Percentiles rank a stretch among this genome's conserved stretches.
phyloP scores from a whole-genome alignment of 2,329 filamentous ascomycete genomes.

The Ophiostoma sp. region DNA sequence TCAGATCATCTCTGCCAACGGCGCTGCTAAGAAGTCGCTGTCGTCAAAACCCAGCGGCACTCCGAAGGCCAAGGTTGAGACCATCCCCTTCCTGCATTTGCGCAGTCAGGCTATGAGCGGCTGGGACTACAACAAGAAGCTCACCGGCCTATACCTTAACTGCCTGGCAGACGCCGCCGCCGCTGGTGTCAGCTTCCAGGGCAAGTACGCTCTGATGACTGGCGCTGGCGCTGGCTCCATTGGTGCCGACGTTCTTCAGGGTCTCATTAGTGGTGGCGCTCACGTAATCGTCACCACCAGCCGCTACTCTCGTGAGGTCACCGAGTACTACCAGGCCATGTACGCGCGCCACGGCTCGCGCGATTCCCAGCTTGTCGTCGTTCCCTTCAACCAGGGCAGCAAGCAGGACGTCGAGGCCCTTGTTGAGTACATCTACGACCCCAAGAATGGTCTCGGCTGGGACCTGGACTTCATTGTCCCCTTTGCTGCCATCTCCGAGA shows the following conservation, averaged over 20 bases:
- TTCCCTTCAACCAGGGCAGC: conserved; percentile 98
- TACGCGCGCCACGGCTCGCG: conserved; percentile 90
- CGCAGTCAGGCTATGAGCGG: conserved; percentile 91
- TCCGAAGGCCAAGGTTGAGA: conserved; percentile 87
- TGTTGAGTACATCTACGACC: conserved; percentile 91
- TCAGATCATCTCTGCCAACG: conserved; percentile 72
- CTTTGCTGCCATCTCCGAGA: conserved; percentile 96
- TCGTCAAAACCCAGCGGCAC: conserved; percentile 47
- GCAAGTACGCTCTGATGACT: conserved; percentile 96
- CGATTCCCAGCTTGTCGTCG: conserved; percentile 93
- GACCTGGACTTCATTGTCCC: conserved; percentile 94
- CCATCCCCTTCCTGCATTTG: conserved; percentile 93
- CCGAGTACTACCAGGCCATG: conserved; percentile 98
- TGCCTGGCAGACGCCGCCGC: conserved; percentile 84
- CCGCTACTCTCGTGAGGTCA: conserved; percentile 93
- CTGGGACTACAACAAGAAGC: conserved; percentile 99
- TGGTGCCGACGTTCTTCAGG: conserved; percentile 92
- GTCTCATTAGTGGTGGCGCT: conserved; percentile 90
- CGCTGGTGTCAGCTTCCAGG: conserved; percentile 81
- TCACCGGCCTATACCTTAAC: conserved; percentile 88
- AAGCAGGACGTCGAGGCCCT: conserved; percentile 96
- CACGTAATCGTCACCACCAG: conserved; percentile 96
- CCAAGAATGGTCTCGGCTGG: conserved; percentile 95
- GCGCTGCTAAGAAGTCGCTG: conserved; percentile 44
- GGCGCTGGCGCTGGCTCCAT: conserved; percentile 97